These are phyloP conservation scores for Pyrus bretschneideri DNA, from an alignment of 306 rosid species.

Conservation along the genomic window DNA sequence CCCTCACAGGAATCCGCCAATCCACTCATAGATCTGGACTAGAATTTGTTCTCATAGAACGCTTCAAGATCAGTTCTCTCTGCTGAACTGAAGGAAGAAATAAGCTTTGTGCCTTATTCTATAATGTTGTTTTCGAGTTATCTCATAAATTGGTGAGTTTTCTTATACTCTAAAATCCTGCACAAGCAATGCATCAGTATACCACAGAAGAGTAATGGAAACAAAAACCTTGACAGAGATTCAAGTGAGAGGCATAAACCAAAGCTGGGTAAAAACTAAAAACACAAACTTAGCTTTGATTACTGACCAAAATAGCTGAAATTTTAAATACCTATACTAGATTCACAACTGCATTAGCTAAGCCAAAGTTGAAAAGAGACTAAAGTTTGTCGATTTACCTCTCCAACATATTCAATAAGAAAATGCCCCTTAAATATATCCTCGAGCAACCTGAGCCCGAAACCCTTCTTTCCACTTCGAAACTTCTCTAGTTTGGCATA, in stretches of 20 bases:
- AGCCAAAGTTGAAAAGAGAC: neutral
- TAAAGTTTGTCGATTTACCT: constrained; percentile 45
- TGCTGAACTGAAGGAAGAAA: neutral
- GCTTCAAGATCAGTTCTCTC: neutral
- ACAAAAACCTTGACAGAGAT: neutral
- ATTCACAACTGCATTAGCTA: neutral
- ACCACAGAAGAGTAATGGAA: neutral
- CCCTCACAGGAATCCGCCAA: neutral
- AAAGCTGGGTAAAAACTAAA: neutral
- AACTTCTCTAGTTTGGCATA: constrained; percentile 76
- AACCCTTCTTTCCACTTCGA: constrained; percentile 91
- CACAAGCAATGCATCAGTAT: neutral
- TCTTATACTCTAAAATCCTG: neutral
- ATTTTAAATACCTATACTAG: neutral
- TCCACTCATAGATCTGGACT: neutral
- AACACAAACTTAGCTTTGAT: constrained; percentile 3
- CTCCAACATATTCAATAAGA: constrained; percentile 97
- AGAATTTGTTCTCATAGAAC: neutral
- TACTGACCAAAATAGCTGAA: neutral
- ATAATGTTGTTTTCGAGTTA: neutral
- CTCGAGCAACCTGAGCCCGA: constrained; percentile 68
- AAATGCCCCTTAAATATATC: constrained; percentile 64
- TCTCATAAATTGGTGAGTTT: neutral
- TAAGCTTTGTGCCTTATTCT: neutral
- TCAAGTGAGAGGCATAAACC: neutral